Evolutionary conservation across 2,329 filamentous ascomycete species (phyloP).

Genomic region (Penicillium aurantiogriseum): DNA sequence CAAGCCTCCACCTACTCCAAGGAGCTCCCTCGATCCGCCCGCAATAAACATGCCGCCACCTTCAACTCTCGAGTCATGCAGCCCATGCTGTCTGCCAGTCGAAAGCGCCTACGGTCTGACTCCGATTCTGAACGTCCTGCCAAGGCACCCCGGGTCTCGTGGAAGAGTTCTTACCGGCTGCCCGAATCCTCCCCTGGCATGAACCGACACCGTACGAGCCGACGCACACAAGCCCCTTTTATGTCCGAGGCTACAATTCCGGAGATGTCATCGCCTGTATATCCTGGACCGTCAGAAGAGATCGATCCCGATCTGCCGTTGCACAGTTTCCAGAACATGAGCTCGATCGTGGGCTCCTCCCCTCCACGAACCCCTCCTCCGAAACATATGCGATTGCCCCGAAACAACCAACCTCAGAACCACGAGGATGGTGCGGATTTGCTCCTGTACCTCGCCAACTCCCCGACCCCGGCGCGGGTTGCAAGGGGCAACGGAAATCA

Average conservation of each 20-base stretch:
- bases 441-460: slow-evolving; percentile 81
- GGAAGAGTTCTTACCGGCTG: slow-evolving; percentile 74
- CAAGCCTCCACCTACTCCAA: slow-evolving; percentile 83
- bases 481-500: slow-evolving; percentile 47
- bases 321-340: slow-evolving; percentile 37
- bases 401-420: slow-evolving; percentile 52
- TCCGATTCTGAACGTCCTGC: slow-evolving; percentile 54
- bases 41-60: slow-evolving; percentile 45
- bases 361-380: slow-evolving; percentile 79
- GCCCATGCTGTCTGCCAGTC: slow-evolving; percentile 49
- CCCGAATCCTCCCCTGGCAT: slow-evolving; percentile 86
- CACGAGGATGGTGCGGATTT: slow-evolving; percentile 80
- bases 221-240: slow-evolving; percentile 75
- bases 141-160: slow-evolving; percentile 63
- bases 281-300: slow-evolving; percentile 55
- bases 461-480: slow-evolving; percentile 76
- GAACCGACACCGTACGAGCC: slow-evolving; percentile 70
- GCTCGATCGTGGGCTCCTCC: slow-evolving; percentile 67
- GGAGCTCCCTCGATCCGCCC: slow-evolving; percentile 61
- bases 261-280: slow-evolving; percentile 56
- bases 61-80: slow-evolving; percentile 45
- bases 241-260: slow-evolving; percentile 70
- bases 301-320: slow-evolving; percentile 78
- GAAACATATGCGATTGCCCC: slow-evolving; percentile 52
- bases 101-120: slow-evolving; percentile 71